Percentiles rank a stretch among this genome's conserved stretches.
These are phyloP conservation scores for Elongisporangium anandrum DNA, from an alignment of 352 stramenopile species.

Conservation along the genomic window DNA sequence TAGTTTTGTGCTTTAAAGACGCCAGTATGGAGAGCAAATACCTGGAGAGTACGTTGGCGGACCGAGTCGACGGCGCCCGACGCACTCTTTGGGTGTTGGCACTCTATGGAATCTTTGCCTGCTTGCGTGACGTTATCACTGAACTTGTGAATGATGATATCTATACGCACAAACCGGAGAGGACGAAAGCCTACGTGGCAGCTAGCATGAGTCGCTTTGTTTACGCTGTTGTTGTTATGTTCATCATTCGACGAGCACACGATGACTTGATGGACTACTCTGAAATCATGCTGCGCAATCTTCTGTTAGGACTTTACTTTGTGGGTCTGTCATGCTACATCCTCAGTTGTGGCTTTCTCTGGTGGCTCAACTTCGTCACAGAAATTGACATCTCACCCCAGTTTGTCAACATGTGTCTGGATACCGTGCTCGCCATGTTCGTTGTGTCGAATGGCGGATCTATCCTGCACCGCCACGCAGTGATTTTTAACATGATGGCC, in stretches of 20 bases:
- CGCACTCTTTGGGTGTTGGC: constrained; percentile 50
- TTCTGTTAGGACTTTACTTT: constrained; percentile 56
- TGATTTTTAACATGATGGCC: constrained; percentile 59
- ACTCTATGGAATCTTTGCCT: constrained; percentile 61
- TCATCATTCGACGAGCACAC: constrained; percentile 33
- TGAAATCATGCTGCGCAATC: constrained; percentile 55
- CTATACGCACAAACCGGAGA: constrained; percentile 2
- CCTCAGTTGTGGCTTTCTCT: constrained; percentile 41
- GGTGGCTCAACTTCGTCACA: constrained; percentile 50
- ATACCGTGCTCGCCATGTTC: constrained; percentile 81
- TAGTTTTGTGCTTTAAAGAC: constrained; percentile 64
- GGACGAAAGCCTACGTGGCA: constrained; percentile 27
- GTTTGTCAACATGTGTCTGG: constrained; percentile 78
- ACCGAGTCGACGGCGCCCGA: constrained; percentile 61
- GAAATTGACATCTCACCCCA: constrained; percentile 56
- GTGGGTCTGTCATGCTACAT: constrained; percentile 54
- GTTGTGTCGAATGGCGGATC: constrained; percentile 79
- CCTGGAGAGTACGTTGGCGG: constrained; percentile 50
- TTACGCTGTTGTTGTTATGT: constrained; percentile 24
- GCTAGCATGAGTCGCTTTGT: constrained; percentile 20
- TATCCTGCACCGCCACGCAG: constrained; percentile 61
- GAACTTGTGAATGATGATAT: constrained; percentile 33
- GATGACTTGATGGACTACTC: constrained; percentile 53
- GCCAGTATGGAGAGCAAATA: constrained; percentile 74
- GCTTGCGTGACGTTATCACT: constrained; percentile 51